Base-by-base conservation (phyloP, 1,139 yeast genomes). In the Blastobotrys illinoisensis region DNA sequence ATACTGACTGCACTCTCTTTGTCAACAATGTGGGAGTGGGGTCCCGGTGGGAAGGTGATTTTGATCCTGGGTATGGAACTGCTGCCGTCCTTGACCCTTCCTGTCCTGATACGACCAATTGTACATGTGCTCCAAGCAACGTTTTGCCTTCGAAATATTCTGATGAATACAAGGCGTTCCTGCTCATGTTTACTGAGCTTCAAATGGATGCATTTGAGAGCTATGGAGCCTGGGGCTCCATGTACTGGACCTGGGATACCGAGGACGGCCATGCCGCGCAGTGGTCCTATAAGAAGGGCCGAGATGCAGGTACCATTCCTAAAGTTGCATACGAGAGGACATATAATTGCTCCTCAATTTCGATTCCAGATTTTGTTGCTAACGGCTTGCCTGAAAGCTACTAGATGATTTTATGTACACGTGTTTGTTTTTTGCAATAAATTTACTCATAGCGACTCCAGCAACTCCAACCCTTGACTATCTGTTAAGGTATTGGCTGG, bases 1-100 rank as follows among this genome's bases (percentile, higher is more conserved):
- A 89, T 64, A 89, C 95, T n/a, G 97, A 90, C 72, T 90, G 97
- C 75, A 83, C 95, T 16, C 75, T 75, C 58, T 88, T 95, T 90
- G 72, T 90, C 56, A 90, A 90, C 67, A 95, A 96, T 66, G 95
- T 87, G 36, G 88, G 88, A n/a, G 77, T 83, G 55, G 96, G 96
- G 51, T 83, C 95, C 18, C 79, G 97, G 64, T 88, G 82, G 77
- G 88, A 86, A 49, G 95, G 90, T 23, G 60, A 60, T 13, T 67
- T 58, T 52, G 56, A 61, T 48, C 67, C 67, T 9, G 64, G 62
- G 7, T 58, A 49, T 50, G 59, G 56, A 19, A 52, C 54, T 13
- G 59, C 54, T 5, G 52, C 68, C 2, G 64, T 69, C 1, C 53
- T 60, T 18, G 55, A 61, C 9, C 68, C 69, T 1, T 54, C 63